Evolutionary conservation across 2,329 filamentous ascomycete genomes (phyloP), one percentile per base, ranked within the genome.

Genomic region (Lachnellula arida): DNA sequence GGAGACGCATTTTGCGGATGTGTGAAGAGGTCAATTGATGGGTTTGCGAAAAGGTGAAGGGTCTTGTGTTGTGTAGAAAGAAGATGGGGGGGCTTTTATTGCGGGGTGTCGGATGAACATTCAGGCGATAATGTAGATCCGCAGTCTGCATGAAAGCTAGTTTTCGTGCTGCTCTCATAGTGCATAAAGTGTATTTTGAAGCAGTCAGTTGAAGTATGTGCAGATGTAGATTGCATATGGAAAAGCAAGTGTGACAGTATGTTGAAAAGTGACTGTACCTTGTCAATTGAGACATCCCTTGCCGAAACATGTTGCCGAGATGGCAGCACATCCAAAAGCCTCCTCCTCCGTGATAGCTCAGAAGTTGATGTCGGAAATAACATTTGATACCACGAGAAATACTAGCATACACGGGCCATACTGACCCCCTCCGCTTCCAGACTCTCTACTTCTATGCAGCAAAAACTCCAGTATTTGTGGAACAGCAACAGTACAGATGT

Each of bases 1-100:
- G 83, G 64, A 89, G 75, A 70, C 85, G 84, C 86, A 89, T 89
- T 37, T 51, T 54, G 40, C 8, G 8, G 8, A 28, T 11, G 19
- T 12, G 19, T 7, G 42, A 44, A 6, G 42, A n/a, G n/a, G 42
- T 48, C 32, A 32, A 32, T 48, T 28, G 46, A 32, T 19, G 25
- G 11, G 25, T 48, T 6, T 34, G 25, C 14, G 23, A 35, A 25
- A 32, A 28, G 23, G 46, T 32, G 25, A 35, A 48, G 23, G 4
- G 19, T 48, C 32, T 48, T 17, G 22, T 19, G 46, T 19, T n/a
- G 46, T 14, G 23, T 14, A 43, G 19, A 11, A 43, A 43, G n/a
- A 6, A 43, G n/a, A 12, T n/a, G 39, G 40, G 15, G n/a, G 15
- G 14, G 5, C n/a, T 46, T 46, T n/a, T 2, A 35, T 23, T 17